These are phyloP conservation scores for Pseudogymnoascus sp. DNA, from an alignment of 2,329 filamentous ascomycete species.

Conservation along the genomic window DNA sequence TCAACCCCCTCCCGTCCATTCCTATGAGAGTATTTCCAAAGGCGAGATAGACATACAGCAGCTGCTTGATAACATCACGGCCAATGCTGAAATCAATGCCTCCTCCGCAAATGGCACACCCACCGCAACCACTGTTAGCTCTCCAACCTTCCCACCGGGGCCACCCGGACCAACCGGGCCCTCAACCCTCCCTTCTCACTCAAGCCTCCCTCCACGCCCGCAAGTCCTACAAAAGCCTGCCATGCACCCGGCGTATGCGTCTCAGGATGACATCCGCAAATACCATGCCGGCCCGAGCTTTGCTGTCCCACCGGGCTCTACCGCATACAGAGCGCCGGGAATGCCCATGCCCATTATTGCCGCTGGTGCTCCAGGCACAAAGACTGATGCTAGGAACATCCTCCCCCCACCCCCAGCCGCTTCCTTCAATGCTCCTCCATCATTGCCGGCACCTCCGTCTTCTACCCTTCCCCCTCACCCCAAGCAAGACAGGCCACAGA, in stretches of 20 bases:
- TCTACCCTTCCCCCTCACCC: slow-evolving; percentile 20
- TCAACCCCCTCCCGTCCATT: slow-evolving; percentile 6
- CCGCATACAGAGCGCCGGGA: slow-evolving; percentile 26
- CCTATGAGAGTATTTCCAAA: slow-evolving; percentile 24
- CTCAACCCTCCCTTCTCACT: slow-evolving; percentile 26
- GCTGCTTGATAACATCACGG: slow-evolving; percentile 31
- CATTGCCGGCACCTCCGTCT: slow-evolving; percentile 16
- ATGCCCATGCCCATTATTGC: slow-evolving; percentile 24
- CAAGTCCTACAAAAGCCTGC: slow-evolving; percentile 16
- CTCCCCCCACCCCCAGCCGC: slow-evolving; percentile 29
- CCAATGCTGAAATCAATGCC: slow-evolving; percentile 30
- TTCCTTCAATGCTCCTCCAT: slow-evolving; percentile 23
- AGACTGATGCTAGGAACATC: slow-evolving; percentile 27
- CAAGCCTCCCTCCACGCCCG: slow-evolving; percentile 30
- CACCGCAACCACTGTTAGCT: slow-evolving; percentile 18
- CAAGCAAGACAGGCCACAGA: slow-evolving; percentile 18
- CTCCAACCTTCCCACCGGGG: slow-evolving; percentile 15
- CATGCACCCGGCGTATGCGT: slow-evolving; percentile 15
- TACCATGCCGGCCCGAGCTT: slow-evolving; percentile 25
- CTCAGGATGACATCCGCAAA: slow-evolving; percentile 27
- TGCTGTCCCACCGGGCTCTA: slow-evolving; percentile 20
- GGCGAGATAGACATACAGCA: slow-evolving; percentile 32
- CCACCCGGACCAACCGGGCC: slow-evolving; percentile 15
- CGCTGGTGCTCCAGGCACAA: slow-evolving; percentile 28
- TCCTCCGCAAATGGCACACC: slow-evolving; percentile 16